Conservation (phyloP, 2,329 filamentous ascomycete genomes). For the Penicillium sp. region DNA sequence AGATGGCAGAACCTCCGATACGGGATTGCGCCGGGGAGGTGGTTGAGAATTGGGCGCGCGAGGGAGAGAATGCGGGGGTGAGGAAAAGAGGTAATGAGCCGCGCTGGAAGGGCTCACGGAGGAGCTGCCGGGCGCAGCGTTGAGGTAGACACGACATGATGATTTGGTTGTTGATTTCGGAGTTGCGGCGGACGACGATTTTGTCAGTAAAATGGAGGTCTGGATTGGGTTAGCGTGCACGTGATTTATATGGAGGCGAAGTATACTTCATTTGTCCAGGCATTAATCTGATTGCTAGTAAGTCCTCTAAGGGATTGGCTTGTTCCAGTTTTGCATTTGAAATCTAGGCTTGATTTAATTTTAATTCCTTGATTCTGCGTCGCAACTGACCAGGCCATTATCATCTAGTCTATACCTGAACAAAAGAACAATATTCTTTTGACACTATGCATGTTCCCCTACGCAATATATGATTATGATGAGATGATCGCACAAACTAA, state of each 20-base stretch:
- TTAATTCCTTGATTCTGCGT: too few species aligned
- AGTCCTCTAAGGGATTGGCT: too few species aligned
- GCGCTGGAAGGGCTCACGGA: slow-evolving; percentile 49
- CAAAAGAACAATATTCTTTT: too few species aligned
- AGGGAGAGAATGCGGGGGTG: slow-evolving; percentile 65
- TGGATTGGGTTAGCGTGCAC: slow-evolving; percentile 19
- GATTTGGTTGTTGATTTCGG: slow-evolving; percentile 24
- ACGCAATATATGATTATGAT: too few species aligned
- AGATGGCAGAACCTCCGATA: slow-evolving; percentile 78
- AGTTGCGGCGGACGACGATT: slow-evolving; percentile 31
- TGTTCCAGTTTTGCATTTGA: too few species aligned
- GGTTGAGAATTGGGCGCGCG: slow-evolving; percentile 63
- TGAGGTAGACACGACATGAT: slow-evolving; percentile 66
- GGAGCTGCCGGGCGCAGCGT: slow-evolving; percentile 60
- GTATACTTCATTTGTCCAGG: background rate
- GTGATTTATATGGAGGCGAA: slow-evolving; percentile 10
- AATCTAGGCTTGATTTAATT: too few species aligned
- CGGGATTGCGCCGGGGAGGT: slow-evolving; percentile 71
- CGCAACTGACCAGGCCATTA: too few species aligned
- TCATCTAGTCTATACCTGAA: too few species aligned
- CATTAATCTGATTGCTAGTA: too few species aligned
- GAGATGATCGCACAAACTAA: too few species aligned
- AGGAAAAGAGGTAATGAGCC: slow-evolving; percentile 70
- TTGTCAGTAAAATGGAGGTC: slow-evolving; percentile 26
- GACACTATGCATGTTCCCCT: too few species aligned